Evolutionary conservation across 2,329 filamentous ascomycete species (phyloP), one percentile per base, ranked within the genome.

Genomic region (Helotiales sp.): DNA sequence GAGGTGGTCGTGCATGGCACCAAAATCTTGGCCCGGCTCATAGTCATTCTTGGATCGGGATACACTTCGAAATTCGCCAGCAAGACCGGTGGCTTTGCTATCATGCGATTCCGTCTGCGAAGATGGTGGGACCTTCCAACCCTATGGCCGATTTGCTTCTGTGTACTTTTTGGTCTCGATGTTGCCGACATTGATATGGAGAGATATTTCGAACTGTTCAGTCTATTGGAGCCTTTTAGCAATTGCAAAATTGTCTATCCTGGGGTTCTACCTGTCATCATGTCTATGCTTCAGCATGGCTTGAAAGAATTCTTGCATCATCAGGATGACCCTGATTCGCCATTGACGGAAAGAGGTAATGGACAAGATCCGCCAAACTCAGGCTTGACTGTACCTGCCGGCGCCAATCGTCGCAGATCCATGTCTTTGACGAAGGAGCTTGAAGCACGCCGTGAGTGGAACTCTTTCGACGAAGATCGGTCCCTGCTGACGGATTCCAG

Each of bases 21-120:
- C 72, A 94, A 91, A 75, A 95, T 99, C 61, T 82, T 99, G 26
- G 90, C 93, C 26, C 89, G 93, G 43, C 85, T 97, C 3, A 83
- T 99, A 6, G 88, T 95, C n/a, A 85, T 90, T 0, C 93, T 97
- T 75, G 95, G 95, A 3, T 82, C 89, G 5, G 85, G 84, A 40
- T 98, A 97, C 78, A 92, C 92, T 22, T 88, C 89, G 61, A 97
- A 97, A 75, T 97, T 99, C 72, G 85, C 89, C 0, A 96, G 93
- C 15, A 97, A 96, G 79, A 93, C 91, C 11, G 93, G 93, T 32
- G 96, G 96, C 1, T 97, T 97, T 77, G 85, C 85, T 37, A 91
- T 97, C 69, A 90, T 98, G 87, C 91, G 91, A 43, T 87, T 91
- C 74, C 87, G 93, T 34, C 80, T 99, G 3, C 93, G 90, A 75